Evolutionary conservation across 2,329 filamentous ascomycete species (phyloP), one percentile per base, ranked within the genome.

Genomic region (Penicillium polonicum): DNA sequence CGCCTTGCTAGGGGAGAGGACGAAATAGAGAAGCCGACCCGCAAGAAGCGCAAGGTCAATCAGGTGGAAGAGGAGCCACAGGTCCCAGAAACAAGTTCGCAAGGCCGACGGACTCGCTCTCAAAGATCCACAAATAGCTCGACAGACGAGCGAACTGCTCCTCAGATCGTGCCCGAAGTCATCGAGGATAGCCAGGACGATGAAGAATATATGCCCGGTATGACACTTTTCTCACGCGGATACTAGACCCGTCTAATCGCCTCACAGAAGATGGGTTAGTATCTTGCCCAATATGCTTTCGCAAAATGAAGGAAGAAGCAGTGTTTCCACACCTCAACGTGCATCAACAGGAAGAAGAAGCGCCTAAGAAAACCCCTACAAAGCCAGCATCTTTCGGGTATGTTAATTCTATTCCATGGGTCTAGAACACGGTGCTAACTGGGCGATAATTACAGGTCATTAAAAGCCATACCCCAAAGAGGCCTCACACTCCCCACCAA

Each of bases 311-410:
- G 73, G 84, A 87, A 50, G 84, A 84, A 63, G 81, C 83, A 54
- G 90, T 97, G 4, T 92, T 90, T 66, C 75, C 80, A n/a, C 94
- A 97, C 75, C 77, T 97, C 96, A 73, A 83, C 79, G 8, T 92
- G 78, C 70, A 83, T 80, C 39, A 70, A 48, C 57, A 48, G n/a
- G 35, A 55, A 23, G 57, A 48, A 31, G 42, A 52, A 17, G n/a
- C 45, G 0, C 39, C 54, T 4, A 38, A 17, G 15, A 50, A 61
- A 52, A 41, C 58, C 17, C 54, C 59, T n/a, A 42, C 60, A 6
- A 70, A 63, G 42, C 54, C 59, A 29, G 19, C 60, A 13, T 60
- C 62, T 35, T 69, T 70, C 51, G 68, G 71, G 73, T 76, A 68
- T 17, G 64, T 50, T 25, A 15, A 23, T 25, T 35, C 21, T 44